These are phyloP conservation scores for Teratosphaeriaceae sp. DNA, from an alignment of 2,329 filamentous ascomycete species.

Conservation along the genomic window DNA sequence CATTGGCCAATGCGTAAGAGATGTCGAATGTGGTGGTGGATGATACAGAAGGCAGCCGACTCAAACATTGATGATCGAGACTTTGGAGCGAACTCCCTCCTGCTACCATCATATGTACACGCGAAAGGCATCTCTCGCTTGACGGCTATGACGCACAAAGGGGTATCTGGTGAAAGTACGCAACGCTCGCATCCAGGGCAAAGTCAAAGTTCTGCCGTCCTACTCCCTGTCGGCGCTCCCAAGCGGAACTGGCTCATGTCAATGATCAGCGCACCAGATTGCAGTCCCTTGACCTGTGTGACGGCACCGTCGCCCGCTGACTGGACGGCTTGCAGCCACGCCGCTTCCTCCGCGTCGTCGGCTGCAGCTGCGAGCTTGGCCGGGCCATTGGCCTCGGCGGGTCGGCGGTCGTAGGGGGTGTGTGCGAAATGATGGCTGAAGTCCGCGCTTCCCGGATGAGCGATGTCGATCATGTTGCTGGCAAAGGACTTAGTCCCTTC, in stretches of 20 bases:
- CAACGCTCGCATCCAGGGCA: too few relatives aligned
- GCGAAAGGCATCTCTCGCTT: too few relatives aligned
- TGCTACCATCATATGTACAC: too few relatives aligned
- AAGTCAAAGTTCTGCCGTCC: too few relatives aligned
- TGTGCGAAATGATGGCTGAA: conserved; percentile 19
- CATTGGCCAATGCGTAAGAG: too few relatives aligned
- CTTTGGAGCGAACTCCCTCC: too few relatives aligned
- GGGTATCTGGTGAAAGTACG: too few relatives aligned
- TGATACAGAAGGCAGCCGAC: too few relatives aligned
- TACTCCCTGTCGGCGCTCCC: background rate
- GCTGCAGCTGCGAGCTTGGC: conserved; percentile 8
- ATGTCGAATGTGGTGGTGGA: too few relatives aligned
- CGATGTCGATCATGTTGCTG: conserved; percentile 46
- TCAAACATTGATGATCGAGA: too few relatives aligned
- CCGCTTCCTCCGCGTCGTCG: conserved; percentile 22
- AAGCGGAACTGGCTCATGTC: conserved; percentile 17
- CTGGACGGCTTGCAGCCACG: conserved; percentile 27
- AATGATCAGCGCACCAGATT: conserved; percentile 22
- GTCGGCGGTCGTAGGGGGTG: conserved; percentile 10
- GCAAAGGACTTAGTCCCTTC: conserved; percentile 10
- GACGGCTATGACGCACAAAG: too few relatives aligned
- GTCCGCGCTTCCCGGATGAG: conserved; percentile 34
- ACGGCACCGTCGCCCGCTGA: conserved; percentile 17
- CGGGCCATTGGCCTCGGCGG: conserved; percentile 3
- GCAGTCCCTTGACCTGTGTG: conserved; percentile 18